These are phyloP conservation scores for Clathrus columnatus DNA, from an alignment of 768 basidiomycete genomes.

Conservation along the genomic window DNA sequence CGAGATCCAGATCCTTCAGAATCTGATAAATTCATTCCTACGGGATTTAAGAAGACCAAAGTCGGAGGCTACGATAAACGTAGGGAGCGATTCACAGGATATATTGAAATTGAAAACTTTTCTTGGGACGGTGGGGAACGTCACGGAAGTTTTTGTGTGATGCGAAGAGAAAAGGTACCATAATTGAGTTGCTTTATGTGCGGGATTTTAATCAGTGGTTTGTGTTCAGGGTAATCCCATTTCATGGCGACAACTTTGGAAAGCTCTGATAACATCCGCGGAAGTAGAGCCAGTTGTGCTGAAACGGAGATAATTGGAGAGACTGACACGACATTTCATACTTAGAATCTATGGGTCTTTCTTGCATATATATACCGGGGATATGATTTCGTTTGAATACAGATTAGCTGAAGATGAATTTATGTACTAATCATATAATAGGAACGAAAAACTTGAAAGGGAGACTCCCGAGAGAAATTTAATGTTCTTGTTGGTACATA, in stretches of 20 bases:
- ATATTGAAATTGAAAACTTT: conserved; percentile 64
- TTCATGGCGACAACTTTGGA: conserved; percentile 74
- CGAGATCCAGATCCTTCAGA: background rate
- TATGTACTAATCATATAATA: no score
- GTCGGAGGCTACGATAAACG: conserved; percentile 65
- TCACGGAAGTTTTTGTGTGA: conserved; percentile 54
- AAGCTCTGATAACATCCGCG: conserved; percentile 42
- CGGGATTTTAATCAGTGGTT: background rate
- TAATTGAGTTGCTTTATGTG: conserved; percentile 3
- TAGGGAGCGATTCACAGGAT: conserved; percentile 60
- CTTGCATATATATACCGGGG: background rate
- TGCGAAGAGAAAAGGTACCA: conserved; percentile 60
- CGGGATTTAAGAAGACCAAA: conserved; percentile 20
- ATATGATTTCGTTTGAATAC: no score
- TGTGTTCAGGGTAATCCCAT: conserved; percentile 58
- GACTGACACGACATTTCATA: background rate
- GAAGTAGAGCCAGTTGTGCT: conserved; percentile 52
- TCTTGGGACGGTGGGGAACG: conserved; percentile 30
- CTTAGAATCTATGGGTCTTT: background rate
- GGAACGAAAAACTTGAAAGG: no score
- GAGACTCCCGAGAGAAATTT: no score
- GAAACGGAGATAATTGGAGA: conserved; percentile 3
- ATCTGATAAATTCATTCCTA: background rate
- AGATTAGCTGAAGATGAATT: no score
- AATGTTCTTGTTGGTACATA: no score